phyloP scores from a whole-genome alignment of 352 stramenopile genomes.

The Blastocystis sp. region DNA sequence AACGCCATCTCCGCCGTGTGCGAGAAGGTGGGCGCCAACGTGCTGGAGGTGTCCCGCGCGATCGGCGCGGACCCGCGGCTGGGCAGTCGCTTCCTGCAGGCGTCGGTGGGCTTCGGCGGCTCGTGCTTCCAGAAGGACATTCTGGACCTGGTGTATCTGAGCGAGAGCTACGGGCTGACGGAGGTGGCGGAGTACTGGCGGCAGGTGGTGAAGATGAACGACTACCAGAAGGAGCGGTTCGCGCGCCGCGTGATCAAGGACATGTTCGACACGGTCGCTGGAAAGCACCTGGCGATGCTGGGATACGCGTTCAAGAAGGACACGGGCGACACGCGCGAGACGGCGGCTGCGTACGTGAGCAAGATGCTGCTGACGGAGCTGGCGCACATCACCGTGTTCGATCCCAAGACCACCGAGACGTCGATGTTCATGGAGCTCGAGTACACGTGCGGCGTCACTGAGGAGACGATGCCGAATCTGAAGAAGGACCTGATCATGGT shows the following conservation, averaged over 20 bases:
- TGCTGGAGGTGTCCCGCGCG: slow-evolving; percentile 88
- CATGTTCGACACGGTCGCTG: slow-evolving; percentile 99
- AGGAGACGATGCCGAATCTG: slow-evolving; percentile 75
- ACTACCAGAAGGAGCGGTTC: slow-evolving; percentile 98
- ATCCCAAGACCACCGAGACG: slow-evolving; percentile 81
- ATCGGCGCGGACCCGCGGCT: slow-evolving; percentile 93
- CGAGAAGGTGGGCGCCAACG: slow-evolving; percentile 90
- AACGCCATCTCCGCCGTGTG: slow-evolving; percentile 98
- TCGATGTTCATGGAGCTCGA: slow-evolving; percentile 84
- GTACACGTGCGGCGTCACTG: slow-evolving; percentile 75
- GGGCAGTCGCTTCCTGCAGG: slow-evolving; percentile 88
- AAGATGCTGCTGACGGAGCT: slow-evolving; percentile 86
- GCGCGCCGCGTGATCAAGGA: slow-evolving; percentile 85
- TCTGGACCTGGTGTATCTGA: slow-evolving; percentile 96
- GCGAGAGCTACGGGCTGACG: slow-evolving; percentile 86
- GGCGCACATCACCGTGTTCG: slow-evolving; percentile 87
- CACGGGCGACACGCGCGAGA: slow-evolving; percentile 96
- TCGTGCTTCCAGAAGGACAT: slow-evolving; percentile 99
- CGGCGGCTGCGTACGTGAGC: slow-evolving; percentile 86
- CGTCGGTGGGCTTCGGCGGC: slow-evolving; percentile 93
- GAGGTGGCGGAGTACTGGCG: slow-evolving; percentile 97
- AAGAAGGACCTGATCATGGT: slow-evolving; percentile 69
- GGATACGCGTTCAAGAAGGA: slow-evolving; percentile 99
- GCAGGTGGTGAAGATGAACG: slow-evolving; percentile 95
- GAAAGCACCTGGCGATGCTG: slow-evolving; percentile 97